phyloP scores from a whole-genome alignment of 371 early-diverging fungal species.

The Nematocida sp. region DNA sequence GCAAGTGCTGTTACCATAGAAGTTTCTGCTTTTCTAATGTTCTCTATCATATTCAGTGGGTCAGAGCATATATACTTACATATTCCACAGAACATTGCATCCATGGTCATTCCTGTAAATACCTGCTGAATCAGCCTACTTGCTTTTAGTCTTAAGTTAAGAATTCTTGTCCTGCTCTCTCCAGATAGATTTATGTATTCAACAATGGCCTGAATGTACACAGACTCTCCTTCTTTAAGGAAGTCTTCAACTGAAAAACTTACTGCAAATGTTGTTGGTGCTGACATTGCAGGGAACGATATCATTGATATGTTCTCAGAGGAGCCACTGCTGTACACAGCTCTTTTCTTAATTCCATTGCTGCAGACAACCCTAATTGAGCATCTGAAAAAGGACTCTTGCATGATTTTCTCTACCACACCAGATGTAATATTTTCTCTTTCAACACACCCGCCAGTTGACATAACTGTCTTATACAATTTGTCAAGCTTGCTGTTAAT shows the following conservation, averaged over 20 bases:
- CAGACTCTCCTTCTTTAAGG: slow-evolving; percentile 16
- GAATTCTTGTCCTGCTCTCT: slow-evolving; percentile 44
- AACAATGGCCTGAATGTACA: slow-evolving; percentile 66
- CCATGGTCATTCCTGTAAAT: slow-evolving; percentile 62
- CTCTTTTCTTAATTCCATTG: slow-evolving; percentile 53
- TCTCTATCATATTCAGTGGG: slow-evolving; percentile 41
- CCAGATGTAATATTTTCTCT: not conserved
- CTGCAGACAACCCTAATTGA: slow-evolving; percentile 37
- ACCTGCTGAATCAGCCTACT: slow-evolving; percentile 53
- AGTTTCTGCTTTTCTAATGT: slow-evolving; percentile 59
- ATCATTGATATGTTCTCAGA: slow-evolving; percentile 52
- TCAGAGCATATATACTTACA: slow-evolving; percentile 64
- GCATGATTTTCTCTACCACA: slow-evolving; percentile 20
- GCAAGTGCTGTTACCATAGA: slow-evolving; percentile 57
- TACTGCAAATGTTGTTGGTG: slow-evolving; percentile 19
- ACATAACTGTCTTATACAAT: not conserved
- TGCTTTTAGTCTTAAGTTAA: slow-evolving; percentile 61
- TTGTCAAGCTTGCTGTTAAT: slow-evolving; percentile 4
- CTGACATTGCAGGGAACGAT: slow-evolving; percentile 46
- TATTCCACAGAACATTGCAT: slow-evolving; percentile 66
- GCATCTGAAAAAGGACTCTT: slow-evolving; percentile 37
- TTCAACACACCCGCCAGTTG: slow-evolving; percentile 35
- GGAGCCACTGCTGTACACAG: slow-evolving; percentile 46
- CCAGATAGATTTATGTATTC: slow-evolving; percentile 63
- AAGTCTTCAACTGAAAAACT: slow-evolving; percentile 50